Evolutionary conservation across 257 asterid genomes (phyloP).

Genomic region (Mitragyna speciosa): DNA sequence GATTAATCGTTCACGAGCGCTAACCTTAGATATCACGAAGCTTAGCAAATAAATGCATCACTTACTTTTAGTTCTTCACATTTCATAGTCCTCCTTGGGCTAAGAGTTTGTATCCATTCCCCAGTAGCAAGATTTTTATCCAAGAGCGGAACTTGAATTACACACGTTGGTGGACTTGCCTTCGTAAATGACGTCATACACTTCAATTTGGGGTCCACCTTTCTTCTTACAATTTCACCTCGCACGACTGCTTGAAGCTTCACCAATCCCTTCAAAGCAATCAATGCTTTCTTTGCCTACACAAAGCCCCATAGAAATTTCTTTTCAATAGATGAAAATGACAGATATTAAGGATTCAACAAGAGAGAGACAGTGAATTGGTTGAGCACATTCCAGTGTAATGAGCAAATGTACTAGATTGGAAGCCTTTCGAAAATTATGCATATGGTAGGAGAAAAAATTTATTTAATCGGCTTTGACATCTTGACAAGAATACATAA

Average conservation of each 20-base stretch:
- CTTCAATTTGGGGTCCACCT: constrained; percentile 28
- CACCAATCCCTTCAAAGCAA: constrained; percentile 77
- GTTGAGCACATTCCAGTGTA: not conserved
- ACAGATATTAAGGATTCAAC: not conserved
- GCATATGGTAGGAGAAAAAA: not conserved
- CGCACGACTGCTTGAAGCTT: constrained; percentile 82
- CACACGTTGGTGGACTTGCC: constrained; percentile 29
- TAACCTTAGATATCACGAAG: not conserved
- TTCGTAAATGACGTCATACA: constrained; percentile 24
- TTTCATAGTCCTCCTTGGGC: constrained; percentile 35
- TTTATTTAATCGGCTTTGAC: not conserved
- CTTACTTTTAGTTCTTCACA: constrained; percentile 53
- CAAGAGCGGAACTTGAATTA: constrained; percentile 38
- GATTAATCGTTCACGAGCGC: not conserved
- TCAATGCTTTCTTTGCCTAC: constrained; percentile 78
- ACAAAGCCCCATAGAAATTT: not conserved
- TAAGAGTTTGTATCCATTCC: constrained; percentile 41
- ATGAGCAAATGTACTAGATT: not conserved
- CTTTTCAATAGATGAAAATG: not conserved
- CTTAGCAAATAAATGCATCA: not conserved
- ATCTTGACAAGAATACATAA: not conserved
- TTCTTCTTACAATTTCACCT: constrained; percentile 65
- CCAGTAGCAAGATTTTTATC: constrained; percentile 40
- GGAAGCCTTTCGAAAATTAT: not conserved
- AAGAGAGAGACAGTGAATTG: not conserved